Evolutionary conservation across 257 asterid species (phyloP), one percentile per base, ranked within the genome.

Genomic region (Eustoma russellianum): DNA sequence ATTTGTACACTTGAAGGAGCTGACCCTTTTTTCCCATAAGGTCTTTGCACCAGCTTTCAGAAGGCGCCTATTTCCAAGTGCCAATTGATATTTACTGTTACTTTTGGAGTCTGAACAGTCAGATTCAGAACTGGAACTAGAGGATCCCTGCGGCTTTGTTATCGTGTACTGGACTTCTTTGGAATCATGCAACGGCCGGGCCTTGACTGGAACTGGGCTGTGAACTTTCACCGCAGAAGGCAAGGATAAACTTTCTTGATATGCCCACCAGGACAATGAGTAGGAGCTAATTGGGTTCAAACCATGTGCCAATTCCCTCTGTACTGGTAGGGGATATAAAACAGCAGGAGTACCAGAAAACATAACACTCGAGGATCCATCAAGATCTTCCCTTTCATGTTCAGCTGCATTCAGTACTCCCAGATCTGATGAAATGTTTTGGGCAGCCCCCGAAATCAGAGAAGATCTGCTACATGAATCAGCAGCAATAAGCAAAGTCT

Each of bases 151-250:
- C 60, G 76, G 67, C 7, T 56, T 69, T 52, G 55, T 71, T 43
- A 66, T 76, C n/a, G n/a, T 56, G 2, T 59, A 65, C 48, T 56
- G 53, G 43, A 14, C 60, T 24, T 66, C 77, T 50, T 34, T 68
- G 51, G 54, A 56, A 17, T 63, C 65, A 48, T 40, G 55, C 1
- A 45, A 16, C 2, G 53, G 59, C 33, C 24, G 69, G 15, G 75
- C 73, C 60, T 75, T 88, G 17, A 77, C 48, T 4, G 94, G 89
- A 46, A 77, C 70, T 13, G 94, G 95, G 40, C 28, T 79, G 41
- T 68, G 85, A 52, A 82, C 79, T 53, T 74, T 80, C 1, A 41
- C 54, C 13, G 66, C 30, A 24, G 30, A 48, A 17, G 76, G 11
- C 55, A 43, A 34, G 8, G 75, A 45, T 16, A 62, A 53, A 33